Base-by-base conservation (phyloP, 2,329 filamentous ascomycete species). In the Aspergillus oerlinghausenensis region DNA sequence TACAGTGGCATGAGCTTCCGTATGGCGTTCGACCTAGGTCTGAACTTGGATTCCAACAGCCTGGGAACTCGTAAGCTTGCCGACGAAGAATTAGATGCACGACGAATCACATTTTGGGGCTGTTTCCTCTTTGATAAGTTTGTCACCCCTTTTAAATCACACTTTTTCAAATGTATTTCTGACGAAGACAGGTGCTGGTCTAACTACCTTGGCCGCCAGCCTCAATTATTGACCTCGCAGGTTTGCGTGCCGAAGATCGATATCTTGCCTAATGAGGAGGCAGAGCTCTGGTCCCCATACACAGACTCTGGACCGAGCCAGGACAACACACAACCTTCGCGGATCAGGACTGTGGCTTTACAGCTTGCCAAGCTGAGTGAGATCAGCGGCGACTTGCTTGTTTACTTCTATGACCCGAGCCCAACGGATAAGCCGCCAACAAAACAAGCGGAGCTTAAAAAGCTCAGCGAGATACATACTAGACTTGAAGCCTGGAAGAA, bases 1-100 rank as follows among this genome's bases (percentile, higher is more conserved):
- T 97, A 97, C 73, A 96, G 91, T 67, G 93, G 94, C 51, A 97
- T 99, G 90, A 94, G 90, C 67, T 97, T 99, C 71, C 88, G 94
- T 48, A 97, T 99, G 93, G 93, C 92, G 0, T 89, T 89, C 71
- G 94, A 99, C 67, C 84, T 99, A 61, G 94, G 94, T 0, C 80
- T 99, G 53, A 96, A 97, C 67, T 84, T 97, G 19, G 89, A 96
- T 67, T 84, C 88, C 1, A 84, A 84, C 19, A 85, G 85, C 8
- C 81, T 90, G 57, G 82, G 83, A 7, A 75, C 77, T 7, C 80
- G 77, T n/a, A 83, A 82, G 56, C 81, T 93, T 62, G 85, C 86
- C 59, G 90, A 96, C 56, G 83, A 89, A 49, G 93, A 97, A 72
- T 84, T 95, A 42, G 94, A 99, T 74, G 92, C 92, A 2, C 82